phyloP scores from a whole-genome alignment of 2,329 filamentous ascomycete species.

The Purpureocillium takamizusanense region DNA sequence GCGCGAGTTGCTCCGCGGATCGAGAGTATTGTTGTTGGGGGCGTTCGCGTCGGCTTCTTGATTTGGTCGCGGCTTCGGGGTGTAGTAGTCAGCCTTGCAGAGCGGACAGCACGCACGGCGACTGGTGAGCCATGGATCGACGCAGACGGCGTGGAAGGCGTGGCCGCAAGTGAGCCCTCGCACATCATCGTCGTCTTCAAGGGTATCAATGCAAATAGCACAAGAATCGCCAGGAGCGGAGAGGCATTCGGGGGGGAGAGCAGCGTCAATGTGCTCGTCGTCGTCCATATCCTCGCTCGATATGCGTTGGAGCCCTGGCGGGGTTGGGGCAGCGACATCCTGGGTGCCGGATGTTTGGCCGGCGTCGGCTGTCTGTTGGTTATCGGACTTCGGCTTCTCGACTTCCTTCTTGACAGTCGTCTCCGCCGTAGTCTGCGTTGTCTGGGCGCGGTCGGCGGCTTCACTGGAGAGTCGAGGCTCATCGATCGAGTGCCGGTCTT shows the following conservation, averaged over 20 bases:
- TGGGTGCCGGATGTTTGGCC: conserved; percentile 16
- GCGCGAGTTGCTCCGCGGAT: conserved; percentile 30
- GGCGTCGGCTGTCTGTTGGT: conserved; percentile 9
- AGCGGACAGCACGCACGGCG: conserved; percentile 91
- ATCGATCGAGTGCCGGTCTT: conserved; percentile 36
- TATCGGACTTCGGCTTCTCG: conserved; percentile 5
- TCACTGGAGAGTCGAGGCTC: conserved; percentile 16
- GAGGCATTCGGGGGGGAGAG: conserved; percentile 72
- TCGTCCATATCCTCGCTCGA: conserved; percentile 47
- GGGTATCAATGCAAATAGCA: conserved; percentile 88
- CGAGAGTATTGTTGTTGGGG: conserved; percentile 14
- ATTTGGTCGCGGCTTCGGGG: conserved; percentile 72
- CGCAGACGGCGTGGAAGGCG: conserved; percentile 90
- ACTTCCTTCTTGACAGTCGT: conserved; percentile 7
- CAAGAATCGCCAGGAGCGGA: conserved; percentile 83
- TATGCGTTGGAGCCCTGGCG: conserved; percentile 25
- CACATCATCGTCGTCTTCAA: conserved; percentile 94
- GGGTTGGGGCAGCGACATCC: conserved; percentile 3
- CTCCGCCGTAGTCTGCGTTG: conserved; percentile 9
- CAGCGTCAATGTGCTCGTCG: conserved; percentile 70
- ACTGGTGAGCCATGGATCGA: conserved; percentile 94
- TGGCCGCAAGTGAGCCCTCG: conserved; percentile 94
- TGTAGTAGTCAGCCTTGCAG: conserved; percentile 96
- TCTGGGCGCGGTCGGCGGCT: conserved; percentile 10
- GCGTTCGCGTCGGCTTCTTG: conserved; percentile 17